phyloP scores from a whole-genome alignment of 2,329 filamentous ascomycete genomes.

The Xylaria sp. region DNA sequence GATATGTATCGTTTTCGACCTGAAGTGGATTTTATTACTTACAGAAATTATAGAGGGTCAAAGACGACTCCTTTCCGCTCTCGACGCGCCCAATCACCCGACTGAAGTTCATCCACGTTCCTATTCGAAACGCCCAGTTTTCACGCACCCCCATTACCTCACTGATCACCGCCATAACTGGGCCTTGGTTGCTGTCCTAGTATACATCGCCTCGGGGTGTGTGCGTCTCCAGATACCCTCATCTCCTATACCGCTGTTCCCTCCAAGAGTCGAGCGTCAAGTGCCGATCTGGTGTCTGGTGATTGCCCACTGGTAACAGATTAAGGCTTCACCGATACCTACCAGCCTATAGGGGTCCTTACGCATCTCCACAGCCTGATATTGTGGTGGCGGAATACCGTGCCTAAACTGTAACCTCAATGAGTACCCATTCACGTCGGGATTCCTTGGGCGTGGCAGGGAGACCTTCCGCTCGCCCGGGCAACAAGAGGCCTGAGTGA shows the following conservation, averaged over 20 bases:
- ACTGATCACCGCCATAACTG: background rate
- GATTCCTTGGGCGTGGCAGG: too few relatives aligned
- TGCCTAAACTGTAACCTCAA: background rate
- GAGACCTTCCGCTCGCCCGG: background rate
- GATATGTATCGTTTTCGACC: background rate
- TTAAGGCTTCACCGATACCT: constrained; percentile 13
- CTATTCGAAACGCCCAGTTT: constrained; percentile 1
- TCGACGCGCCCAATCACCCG: constrained; percentile 6
- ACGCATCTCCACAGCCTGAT: background rate
- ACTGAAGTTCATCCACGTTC: constrained; percentile 8
- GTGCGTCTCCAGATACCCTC: background rate
- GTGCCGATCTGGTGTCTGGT: background rate
- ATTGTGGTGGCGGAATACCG: background rate
- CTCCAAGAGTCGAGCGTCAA: background rate
- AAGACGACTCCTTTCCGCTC: background rate
- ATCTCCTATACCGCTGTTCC: background rate
- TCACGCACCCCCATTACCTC: background rate
- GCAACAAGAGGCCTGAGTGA: background rate
- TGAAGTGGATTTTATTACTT: constrained; percentile 11
- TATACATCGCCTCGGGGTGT: constrained; percentile 1
- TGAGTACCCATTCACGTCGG: background rate
- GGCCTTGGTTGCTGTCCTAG: background rate
- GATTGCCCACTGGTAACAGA: background rate
- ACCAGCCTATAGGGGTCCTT: background rate
- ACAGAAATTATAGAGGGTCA: background rate